Conservation (phyloP, 345 rosid species). For the Xanthoceras sorbifolium region DNA sequence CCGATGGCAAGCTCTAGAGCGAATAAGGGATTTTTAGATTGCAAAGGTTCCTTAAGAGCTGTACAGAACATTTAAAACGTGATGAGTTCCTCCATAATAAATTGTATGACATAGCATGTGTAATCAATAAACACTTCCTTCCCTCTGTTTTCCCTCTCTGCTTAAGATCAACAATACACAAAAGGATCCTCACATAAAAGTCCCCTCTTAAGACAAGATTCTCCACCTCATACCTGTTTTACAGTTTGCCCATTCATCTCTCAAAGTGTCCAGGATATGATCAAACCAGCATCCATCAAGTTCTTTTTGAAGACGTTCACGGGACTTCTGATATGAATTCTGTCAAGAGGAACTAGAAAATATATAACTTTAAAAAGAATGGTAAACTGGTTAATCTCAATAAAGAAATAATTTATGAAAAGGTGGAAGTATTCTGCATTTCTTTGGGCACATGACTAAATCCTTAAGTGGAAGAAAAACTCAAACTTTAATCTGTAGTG, state of each 20-base stretch:
- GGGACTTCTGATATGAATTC: constrained; percentile 50
- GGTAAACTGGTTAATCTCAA: constrained; percentile 9
- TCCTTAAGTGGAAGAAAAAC: neutral
- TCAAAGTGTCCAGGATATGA: constrained; percentile 44
- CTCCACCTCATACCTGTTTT: constrained; percentile 37
- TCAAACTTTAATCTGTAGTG: neutral
- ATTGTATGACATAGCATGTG: neutral
- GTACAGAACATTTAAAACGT: constrained; percentile 25
- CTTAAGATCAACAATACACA: neutral
- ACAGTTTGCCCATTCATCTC: constrained; percentile 52
- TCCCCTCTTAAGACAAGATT: neutral
- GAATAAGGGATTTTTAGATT: constrained; percentile 51
- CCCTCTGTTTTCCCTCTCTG: neutral
- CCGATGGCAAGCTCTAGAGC: constrained; percentile 45
- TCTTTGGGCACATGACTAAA: constrained; percentile 1
- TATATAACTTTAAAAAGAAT: constrained; percentile 59
- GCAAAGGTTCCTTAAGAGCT: constrained; percentile 51
- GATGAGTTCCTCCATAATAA: neutral
- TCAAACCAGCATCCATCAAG: constrained; percentile 70
- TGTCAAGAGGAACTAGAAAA: constrained; percentile 64
- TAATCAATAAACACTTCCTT: neutral
- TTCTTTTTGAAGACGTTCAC: constrained; percentile 46
- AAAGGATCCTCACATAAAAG: neutral
- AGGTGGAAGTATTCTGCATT: neutral
- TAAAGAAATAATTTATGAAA: neutral